A percentile compares a stretch with the other conserved stretches of the same genome.
phyloP scores from a whole-genome alignment of 352 stramenopile species.

The Pythium sukuiense region DNA sequence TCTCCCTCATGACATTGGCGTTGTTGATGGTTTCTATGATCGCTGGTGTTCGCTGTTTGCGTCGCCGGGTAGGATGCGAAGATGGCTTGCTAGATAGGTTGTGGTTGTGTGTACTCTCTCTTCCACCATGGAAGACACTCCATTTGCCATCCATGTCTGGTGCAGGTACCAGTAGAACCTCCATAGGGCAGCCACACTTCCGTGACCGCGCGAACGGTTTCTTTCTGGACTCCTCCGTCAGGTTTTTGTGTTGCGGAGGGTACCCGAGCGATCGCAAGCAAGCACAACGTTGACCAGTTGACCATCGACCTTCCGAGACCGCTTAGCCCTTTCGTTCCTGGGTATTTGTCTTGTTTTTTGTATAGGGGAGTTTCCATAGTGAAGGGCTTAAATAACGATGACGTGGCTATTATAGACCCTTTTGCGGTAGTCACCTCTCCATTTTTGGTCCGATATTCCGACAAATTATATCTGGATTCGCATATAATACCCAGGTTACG shows the following conservation, averaged over 20 bases:
- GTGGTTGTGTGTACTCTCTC: background rate
- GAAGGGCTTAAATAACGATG: too few relatives aligned
- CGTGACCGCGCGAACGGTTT: background rate
- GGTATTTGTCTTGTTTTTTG: too few relatives aligned
- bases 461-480: too few relatives aligned
- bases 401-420: too few relatives aligned
- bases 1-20: background rate
- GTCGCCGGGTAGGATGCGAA: background rate
- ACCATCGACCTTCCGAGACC: background rate
- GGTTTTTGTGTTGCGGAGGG: background rate
- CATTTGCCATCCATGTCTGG: background rate
- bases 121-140: background rate
- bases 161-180: background rate
- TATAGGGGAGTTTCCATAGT: too few relatives aligned
- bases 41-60: background rate
- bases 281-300: background rate
- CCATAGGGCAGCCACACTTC: background rate
- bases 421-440: too few relatives aligned
- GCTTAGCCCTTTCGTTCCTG: too few relatives aligned
- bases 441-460: too few relatives aligned
- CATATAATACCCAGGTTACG: too few relatives aligned
- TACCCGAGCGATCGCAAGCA: background rate
- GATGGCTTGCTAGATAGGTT: background rate
- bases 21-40: background rate
- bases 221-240: background rate